Conservation (phyloP, 2,329 filamentous ascomycete genomes). For the Paecilomyces niveus region DNA sequence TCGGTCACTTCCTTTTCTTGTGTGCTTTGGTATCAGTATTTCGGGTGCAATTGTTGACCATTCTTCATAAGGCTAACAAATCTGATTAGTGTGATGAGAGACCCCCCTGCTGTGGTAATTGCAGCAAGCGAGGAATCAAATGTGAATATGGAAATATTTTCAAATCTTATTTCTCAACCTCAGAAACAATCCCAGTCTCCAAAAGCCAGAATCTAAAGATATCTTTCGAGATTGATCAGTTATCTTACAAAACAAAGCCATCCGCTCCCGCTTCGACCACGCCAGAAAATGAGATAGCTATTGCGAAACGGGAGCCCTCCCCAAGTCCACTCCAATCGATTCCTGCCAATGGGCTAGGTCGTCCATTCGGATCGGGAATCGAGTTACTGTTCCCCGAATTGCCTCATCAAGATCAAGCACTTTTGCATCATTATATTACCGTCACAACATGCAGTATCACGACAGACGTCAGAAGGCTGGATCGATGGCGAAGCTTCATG, state of each 20-base stretch:
- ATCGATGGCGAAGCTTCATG: slow-evolving; percentile 2
- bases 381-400: neutral
- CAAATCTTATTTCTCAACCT: neutral
- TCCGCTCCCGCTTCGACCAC: neutral
- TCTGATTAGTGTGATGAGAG: slow-evolving; percentile 5
- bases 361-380: neutral
- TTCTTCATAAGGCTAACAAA: neutral
- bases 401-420: neutral
- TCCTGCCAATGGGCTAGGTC: neutral
- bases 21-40: neutral
- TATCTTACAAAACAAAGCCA: neutral
- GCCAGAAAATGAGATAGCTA: neutral
- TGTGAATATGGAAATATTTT: slow-evolving; percentile 5
- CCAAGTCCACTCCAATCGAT: neutral
- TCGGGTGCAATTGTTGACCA: neutral
- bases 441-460: slow-evolving; percentile 2
- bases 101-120: slow-evolving; percentile 6
- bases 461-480: neutral
- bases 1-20: neutral
- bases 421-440: slow-evolving; percentile 5
- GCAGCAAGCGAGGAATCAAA: slow-evolving; percentile 4
- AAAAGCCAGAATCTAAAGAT: neutral
- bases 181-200: slow-evolving; percentile 2
- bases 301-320: neutral
- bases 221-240: neutral